phyloP scores from a whole-genome alignment of 129 eudicot species.

The Lonicera japonica region DNA sequence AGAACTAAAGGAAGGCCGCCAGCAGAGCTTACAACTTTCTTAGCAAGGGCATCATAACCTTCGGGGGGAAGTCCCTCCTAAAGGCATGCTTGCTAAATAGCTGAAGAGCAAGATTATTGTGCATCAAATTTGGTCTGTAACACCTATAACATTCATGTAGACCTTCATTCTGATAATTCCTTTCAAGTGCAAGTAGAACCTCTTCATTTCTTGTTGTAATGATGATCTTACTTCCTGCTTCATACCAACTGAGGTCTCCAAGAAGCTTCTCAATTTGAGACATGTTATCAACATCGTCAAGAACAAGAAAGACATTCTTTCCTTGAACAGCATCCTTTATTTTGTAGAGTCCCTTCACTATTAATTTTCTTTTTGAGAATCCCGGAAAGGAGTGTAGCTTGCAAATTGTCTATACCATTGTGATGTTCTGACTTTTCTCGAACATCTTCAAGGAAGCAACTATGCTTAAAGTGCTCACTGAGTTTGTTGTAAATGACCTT shows the following conservation, averaged over 20 bases:
- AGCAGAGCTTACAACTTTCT: conserved; percentile 1
- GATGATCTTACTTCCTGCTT: not conserved
- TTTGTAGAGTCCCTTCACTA: not conserved
- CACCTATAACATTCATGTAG: not conserved
- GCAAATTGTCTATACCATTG: not conserved
- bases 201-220: not conserved
- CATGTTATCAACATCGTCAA: not conserved
- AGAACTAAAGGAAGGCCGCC: conserved; percentile 16
- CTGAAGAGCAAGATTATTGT: not conserved
- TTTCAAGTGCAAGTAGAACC: not conserved
- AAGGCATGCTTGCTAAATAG: not conserved
- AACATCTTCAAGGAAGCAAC: conserved; percentile 6
- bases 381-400: not conserved
- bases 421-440: not conserved
- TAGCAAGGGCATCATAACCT: not conserved
- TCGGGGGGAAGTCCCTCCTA: not conserved
- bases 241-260: not conserved
- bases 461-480: not conserved
- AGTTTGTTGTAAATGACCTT: conserved; percentile 2
- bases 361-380: too few species aligned
- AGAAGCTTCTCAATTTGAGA: not conserved
- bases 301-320: not conserved
- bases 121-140: not conserved
- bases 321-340: not conserved
- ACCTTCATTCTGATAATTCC: not conserved